Evolutionary conservation across 164 flowering plant genomes (phyloP), one percentile per base, ranked within the genome.

Genomic region (Magnolia officinalis): DNA sequence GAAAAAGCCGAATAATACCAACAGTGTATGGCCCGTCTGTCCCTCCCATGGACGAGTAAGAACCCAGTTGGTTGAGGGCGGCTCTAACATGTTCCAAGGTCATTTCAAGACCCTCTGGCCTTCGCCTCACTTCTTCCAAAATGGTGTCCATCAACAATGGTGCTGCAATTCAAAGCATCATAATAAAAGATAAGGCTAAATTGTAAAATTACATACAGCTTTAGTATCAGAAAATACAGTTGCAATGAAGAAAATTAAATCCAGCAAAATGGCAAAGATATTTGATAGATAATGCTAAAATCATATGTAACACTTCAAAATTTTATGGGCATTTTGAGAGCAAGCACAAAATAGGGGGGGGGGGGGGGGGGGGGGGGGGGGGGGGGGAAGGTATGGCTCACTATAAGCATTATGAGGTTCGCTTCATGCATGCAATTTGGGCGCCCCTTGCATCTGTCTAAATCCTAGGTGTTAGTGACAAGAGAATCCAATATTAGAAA

Each of bases 121-220:
- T 85, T 76, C 89, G 88, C 75, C 91, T 91, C 68, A 91, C 95
- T 86, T 92, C 97, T 75, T 87, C 86, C 76, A 80, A 88, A 74
- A 96, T 91, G 52, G 87, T 82, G 76, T 86, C 76, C 63, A 92
- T 23, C 5, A 91, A 85, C 75, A 94, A 72, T 9, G 92, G 88
- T 78, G 69, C 99, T 96, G 93, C 78, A 87, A 79, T 77, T 23
- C 8, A 80, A 29, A 75, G 58, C 31, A 73, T 61, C 37, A 71
- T 64, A 2, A 55, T 75, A 26, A 31, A 73, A 71, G 67, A n/a
- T 37, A 37, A 37, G 45, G 45, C 45, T 4, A 37, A 37, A 37
- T 3, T 37, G 45, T 37, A 37, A 37, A 37, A 37, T 5, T 37
- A 37, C 45, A 37, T 37, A 37, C 45, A 37, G 45, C 45, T 37